Evolutionary conservation across 1,139 yeast genomes (phyloP).

Genomic region (Candida sanyaensis): DNA sequence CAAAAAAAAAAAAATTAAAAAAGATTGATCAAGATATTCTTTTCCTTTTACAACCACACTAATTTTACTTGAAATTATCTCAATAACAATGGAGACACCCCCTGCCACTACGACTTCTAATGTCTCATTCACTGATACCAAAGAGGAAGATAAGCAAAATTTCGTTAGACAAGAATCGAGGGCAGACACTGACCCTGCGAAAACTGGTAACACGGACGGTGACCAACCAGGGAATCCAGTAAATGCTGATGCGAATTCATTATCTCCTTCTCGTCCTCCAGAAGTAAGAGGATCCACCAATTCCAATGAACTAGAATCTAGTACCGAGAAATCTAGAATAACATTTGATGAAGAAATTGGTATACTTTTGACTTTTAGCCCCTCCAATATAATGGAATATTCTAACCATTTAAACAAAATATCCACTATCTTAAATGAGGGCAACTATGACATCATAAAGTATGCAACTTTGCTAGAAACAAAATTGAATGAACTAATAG

Average conservation of each 20-base stretch:
- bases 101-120: not conserved
- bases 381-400: constrained; percentile 37
- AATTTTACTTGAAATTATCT: not conserved
- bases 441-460: constrained; percentile 15
- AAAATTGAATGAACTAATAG: constrained; percentile 29
- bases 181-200: not conserved
- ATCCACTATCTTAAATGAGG: constrained; percentile 28
- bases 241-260: not conserved
- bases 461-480: constrained; percentile 21
- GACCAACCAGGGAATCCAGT: not conserved
- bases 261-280: not conserved
- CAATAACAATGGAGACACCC: constrained; percentile 1
- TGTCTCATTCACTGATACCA: not conserved
- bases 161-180: not conserved
- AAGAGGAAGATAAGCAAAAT: not conserved
- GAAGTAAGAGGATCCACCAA: not conserved
- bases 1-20: not conserved
- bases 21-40: not conserved
- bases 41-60: not conserved
- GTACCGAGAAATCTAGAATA: constrained; percentile 8
- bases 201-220: not conserved
- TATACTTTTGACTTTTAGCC: constrained; percentile 29
- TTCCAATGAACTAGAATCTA: not conserved
- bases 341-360: constrained; percentile 29
- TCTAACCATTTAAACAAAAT: constrained; percentile 40